Base-by-base conservation (phyloP, 306 rosid species). In the Pyrus communis region DNA sequence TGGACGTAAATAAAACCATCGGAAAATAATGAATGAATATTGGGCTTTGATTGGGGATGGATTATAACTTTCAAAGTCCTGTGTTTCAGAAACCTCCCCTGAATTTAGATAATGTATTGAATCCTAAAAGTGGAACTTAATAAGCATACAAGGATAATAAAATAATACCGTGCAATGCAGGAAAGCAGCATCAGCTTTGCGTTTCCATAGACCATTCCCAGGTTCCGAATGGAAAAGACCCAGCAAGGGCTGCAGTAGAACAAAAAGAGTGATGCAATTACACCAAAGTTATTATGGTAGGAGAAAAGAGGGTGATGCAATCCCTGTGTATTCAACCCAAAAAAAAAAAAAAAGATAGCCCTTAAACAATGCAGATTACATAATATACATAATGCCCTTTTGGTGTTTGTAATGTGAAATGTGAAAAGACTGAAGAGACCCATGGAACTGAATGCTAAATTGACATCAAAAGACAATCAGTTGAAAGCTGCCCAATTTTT, bases 131-230 rank as follows among this genome's bases (percentile, higher is more conserved):
- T 21, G 58, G 68, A 67, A 60, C 59, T 31, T 57, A 63, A 33
- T 18, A 43, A 23, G 42, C 28, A 38, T 18, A n/a, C 14, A 38
- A 27, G 10, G 75, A 62, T 31, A 68, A 45, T 57, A 49, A 78
- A 68, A 74, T 71, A 61, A 69, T 89, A 95, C 98, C 91, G 78
- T 87, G 93, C 96, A 90, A 73, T 76, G 78, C 33, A 64, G 88
- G 80, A 90, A 70, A 72, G 97, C 97, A 31, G 92, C 86, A 80
- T 95, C 96, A 23, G 88, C 97, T 82, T 95, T 95, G 82, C 98
- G 97, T 84, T 95, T 95, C 98, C 98, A 95, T 55, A 89, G 86
- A 62, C 96, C 88, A 80, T 92, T 95, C 79, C 98, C 92, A 74
- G 96, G 91, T 77, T 87, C 97, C 7, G 91, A 63, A 79, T 90